phyloP scores from a whole-genome alignment of 192 early-diverging fungal species.

The Backusella sp. region DNA sequence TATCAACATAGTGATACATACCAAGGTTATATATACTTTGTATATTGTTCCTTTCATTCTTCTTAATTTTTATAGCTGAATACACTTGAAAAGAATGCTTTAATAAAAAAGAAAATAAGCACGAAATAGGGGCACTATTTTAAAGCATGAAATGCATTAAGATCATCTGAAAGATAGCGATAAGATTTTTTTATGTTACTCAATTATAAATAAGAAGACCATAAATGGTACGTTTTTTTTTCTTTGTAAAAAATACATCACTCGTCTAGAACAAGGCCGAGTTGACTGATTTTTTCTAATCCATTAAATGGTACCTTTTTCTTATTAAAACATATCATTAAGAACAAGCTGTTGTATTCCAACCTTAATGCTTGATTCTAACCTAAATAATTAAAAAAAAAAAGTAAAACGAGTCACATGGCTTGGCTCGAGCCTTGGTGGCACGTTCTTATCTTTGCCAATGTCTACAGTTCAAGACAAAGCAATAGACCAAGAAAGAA shows the following conservation, averaged over 20 bases:
- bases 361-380: too few species aligned
- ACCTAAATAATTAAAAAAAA: too few species aligned
- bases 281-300: not conserved
- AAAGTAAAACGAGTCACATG: too few species aligned
- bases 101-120: not conserved
- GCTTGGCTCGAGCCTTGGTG: too few species aligned
- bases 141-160: not conserved
- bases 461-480: too few species aligned
- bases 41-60: not conserved
- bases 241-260: not conserved
- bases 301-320: not conserved
- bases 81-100: not conserved
- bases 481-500: too few species aligned
- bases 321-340: too few species aligned
- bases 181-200: slow-evolving; percentile 4
- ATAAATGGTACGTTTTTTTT: not conserved
- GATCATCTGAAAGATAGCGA: not conserved
- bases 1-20: not conserved
- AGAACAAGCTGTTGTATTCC: too few species aligned
- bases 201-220: not conserved
- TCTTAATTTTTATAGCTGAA: not conserved
- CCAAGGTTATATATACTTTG: not conserved
- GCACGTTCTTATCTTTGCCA: too few species aligned
- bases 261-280: not conserved
- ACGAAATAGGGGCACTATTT: not conserved